Percentiles rank a stretch among this genome's conserved stretches.
phyloP scores from a whole-genome alignment of 306 rosid species.

The Vigna nakashimae region DNA sequence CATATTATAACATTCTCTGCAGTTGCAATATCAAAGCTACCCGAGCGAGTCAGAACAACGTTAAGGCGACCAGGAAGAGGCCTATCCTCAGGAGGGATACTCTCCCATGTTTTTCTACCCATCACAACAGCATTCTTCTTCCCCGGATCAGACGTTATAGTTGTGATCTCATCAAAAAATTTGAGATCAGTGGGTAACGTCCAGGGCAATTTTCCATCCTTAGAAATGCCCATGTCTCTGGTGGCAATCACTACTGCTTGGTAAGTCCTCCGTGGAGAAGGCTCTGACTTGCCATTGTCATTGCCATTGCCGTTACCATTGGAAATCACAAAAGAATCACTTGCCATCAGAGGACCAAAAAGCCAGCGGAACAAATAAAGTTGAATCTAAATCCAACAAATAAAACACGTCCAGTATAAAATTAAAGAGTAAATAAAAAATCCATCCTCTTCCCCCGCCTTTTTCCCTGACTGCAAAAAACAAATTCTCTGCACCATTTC shows the following conservation, averaged over 20 bases:
- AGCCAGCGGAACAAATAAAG: conserved; percentile 48
- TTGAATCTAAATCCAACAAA: conserved; percentile 48
- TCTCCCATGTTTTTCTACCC: conserved; percentile 98
- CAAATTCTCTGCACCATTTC: background rate
- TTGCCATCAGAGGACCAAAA: conserved; percentile 65
- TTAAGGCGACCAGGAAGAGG: conserved; percentile 91
- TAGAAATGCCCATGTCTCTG: conserved; percentile 84
- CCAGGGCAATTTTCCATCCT: conserved; percentile 92
- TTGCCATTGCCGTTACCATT: conserved; percentile 10
- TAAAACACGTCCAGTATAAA: conserved; percentile 26
- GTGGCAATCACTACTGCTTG: conserved; percentile 95
- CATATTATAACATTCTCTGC: conserved; percentile 92
- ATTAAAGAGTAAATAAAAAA: background rate
- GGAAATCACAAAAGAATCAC: conserved; percentile 57
- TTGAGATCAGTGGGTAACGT: conserved; percentile 78
- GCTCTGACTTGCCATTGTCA: conserved; percentile 57
- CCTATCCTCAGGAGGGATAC: conserved; percentile 66
- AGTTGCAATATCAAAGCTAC: conserved; percentile 90
- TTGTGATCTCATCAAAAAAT: conserved; percentile 73
- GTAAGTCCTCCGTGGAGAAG: conserved; percentile 77
- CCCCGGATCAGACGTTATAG: conserved; percentile 70
- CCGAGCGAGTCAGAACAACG: conserved; percentile 94
- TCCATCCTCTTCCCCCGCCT: background rate
- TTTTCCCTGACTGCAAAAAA: conserved; percentile 8
- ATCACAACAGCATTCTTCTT: conserved; percentile 89